Evolutionary conservation across 2,329 filamentous ascomycete species (phyloP), one percentile per base, ranked within the genome.

Genomic region (Pleoardoris graminearum): DNA sequence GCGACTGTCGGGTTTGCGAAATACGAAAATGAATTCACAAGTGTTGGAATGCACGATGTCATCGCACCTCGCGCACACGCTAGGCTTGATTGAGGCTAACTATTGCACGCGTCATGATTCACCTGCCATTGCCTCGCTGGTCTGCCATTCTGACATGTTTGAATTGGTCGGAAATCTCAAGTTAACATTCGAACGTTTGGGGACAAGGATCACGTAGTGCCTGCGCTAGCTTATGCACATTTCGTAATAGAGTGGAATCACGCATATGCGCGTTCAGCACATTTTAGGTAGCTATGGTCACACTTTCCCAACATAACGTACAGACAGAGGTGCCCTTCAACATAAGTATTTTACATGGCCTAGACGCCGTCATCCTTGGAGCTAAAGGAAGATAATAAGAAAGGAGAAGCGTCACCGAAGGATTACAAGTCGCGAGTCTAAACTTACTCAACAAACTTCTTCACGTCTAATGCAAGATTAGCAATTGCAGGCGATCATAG

Each of bases 401-500:
- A 21, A 32, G 55, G 42, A 51, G 45, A 48, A 54, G 51, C 38
- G 35, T 47, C 47, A 38, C 35, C 44, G 32, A 37, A 47, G 41
- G 54, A 44, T 43, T 33, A 29, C 33, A 23, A 37, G 22, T 11
- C 21, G n/a, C 33, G 12, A 8, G 11, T 10, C 17, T 17, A 12
- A 12, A 37, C 47, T 65, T 76, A 79, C 72, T 89, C 87, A 62
- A 97, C 80, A 71, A 97, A 97, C 58, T 77, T 79, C 85, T 93
- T 94, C 76, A 97, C 83, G 71, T 89, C 89, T 83, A 54, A 38
- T 43, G 10, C 49, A 30, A 16, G 11, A 54, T 71, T 63, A 71
- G 65, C 32, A 37, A 59, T 7, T 16, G 21, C 2, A 8, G 7
- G n/a, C 11, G 7, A 25, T 27, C 5, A 16, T 25, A 22, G 35